Evolutionary conservation across 179 eudicot species (phyloP).

Genomic region (Beta corolliflora): DNA sequence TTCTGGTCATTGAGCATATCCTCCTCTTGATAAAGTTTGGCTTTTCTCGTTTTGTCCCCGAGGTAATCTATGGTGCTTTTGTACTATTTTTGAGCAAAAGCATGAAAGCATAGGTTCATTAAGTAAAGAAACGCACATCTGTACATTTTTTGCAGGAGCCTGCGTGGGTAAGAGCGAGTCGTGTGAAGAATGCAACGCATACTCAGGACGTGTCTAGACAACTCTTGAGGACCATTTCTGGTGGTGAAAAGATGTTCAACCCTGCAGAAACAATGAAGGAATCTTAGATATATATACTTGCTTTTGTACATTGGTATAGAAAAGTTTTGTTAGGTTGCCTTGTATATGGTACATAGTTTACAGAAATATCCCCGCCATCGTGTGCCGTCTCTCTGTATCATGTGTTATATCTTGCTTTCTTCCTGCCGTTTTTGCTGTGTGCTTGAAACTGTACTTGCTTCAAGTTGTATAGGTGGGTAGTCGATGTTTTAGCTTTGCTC

Average conservation of each 20-base stretch:
- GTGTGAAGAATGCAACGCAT: conserved; percentile 71
- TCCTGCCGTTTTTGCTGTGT: background rate
- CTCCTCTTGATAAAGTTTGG: conserved; percentile 79
- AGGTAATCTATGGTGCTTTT: conserved; percentile 1
- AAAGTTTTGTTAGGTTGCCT: conserved; percentile 25
- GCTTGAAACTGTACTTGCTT: conserved; percentile 11
- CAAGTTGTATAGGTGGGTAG: conserved; percentile 8
- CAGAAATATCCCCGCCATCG: background rate
- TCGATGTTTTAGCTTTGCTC: background rate
- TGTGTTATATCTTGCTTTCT: background rate
- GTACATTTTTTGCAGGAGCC: conserved; percentile 61
- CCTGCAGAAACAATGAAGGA: conserved; percentile 5
- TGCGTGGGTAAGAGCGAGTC: conserved; percentile 82
- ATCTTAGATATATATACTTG: background rate
- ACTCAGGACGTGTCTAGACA: conserved; percentile 66
- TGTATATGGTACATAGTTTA: conserved; percentile 14
- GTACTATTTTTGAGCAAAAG: background rate
- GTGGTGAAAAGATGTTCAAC: conserved; percentile 34
- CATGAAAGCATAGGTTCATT: background rate
- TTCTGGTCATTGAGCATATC: conserved; percentile 78
- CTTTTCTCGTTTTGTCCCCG: conserved; percentile 68
- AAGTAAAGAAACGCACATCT: background rate
- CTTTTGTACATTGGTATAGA: conserved; percentile 29
- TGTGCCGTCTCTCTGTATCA: background rate
- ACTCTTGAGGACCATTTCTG: conserved; percentile 68